A percentile compares a stretch with the other conserved stretches of the same genome.
phyloP scores from a whole-genome alignment of 2,329 filamentous ascomycete genomes.

The Xylariales sp. region DNA sequence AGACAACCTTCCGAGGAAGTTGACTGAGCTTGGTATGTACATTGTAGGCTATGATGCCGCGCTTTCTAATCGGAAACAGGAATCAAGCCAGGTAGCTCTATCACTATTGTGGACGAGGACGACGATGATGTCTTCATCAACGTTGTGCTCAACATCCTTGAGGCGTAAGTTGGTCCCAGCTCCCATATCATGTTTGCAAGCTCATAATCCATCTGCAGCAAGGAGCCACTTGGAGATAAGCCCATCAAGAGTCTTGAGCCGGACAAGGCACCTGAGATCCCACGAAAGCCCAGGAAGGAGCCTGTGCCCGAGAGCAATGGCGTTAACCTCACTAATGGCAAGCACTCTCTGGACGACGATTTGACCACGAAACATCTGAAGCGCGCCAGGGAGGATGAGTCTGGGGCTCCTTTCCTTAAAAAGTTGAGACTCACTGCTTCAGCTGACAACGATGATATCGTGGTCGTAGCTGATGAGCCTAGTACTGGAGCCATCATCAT shows the following conservation, averaged over 20 bases:
- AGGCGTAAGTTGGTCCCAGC: conserved; percentile 46
- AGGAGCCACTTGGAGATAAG: conserved; percentile 41
- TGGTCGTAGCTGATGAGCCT: conserved; percentile 44
- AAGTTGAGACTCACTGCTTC: conserved; percentile 40
- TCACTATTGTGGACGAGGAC: conserved; percentile 82
- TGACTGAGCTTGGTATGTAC: conserved; percentile 64
- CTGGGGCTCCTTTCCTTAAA: conserved; percentile 37
- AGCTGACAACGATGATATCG: conserved; percentile 36
- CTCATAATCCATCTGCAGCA: conserved; percentile 26
- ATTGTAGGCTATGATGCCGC: no score
- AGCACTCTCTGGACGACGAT: conserved; percentile 32
- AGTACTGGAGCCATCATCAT: conserved; percentile 63
- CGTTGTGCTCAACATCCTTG: conserved; percentile 65
- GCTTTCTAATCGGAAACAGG: no score
- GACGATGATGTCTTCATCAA: conserved; percentile 73
- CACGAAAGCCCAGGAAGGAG: conserved; percentile 46
- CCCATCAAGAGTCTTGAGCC: conserved; percentile 45
- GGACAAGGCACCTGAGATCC: conserved; percentile 44
- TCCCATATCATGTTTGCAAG: not conserved
- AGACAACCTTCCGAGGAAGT: conserved; percentile 75
- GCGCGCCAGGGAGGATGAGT: conserved; percentile 39
- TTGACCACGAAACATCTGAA: conserved; percentile 37
- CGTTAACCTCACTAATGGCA: conserved; percentile 34
- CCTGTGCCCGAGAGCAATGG: conserved; percentile 35
- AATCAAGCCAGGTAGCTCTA: conserved; percentile 66